Conservation (phyloP, 345 rosid genomes). For the Stellera chamaejasme region DNA sequence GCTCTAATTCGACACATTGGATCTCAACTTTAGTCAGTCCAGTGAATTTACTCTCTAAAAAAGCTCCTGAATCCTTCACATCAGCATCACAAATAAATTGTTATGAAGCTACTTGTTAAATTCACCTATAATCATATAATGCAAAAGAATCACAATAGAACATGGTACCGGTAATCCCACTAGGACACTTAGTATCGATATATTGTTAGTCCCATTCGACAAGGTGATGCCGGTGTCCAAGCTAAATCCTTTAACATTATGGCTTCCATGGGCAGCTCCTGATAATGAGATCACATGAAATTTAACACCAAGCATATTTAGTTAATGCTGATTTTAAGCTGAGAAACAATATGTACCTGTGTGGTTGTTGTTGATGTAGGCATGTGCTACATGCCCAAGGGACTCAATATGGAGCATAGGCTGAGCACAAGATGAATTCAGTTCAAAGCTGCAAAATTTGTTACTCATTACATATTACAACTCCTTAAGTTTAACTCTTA, state of each 20-base stretch:
- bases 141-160: not conserved
- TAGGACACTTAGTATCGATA: conserved; percentile 74
- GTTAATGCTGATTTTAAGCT: not conserved
- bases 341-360: conserved; percentile 25
- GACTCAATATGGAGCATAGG: conserved; percentile 56
- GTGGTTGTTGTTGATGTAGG: conserved; percentile 42
- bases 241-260: conserved; percentile 34
- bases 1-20: conserved; percentile 18
- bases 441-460: conserved; percentile 32
- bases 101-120: not conserved
- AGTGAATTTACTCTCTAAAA: conserved; percentile 45
- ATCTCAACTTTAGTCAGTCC: conserved; percentile 46
- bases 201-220: conserved; percentile 41
- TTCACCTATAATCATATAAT: not conserved
- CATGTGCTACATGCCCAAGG: conserved; percentile 61
- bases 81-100: not conserved
- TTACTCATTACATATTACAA: not conserved
- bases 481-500: too few species aligned
- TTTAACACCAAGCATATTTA: not conserved
- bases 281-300: not conserved
- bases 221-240: conserved; percentile 35
- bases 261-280: conserved; percentile 78
- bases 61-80: conserved; percentile 73
- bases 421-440: conserved; percentile 38
- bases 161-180: conserved; percentile 79